phyloP scores from a whole-genome alignment of 345 rosid genomes.

The Schrenkiella parvula region DNA sequence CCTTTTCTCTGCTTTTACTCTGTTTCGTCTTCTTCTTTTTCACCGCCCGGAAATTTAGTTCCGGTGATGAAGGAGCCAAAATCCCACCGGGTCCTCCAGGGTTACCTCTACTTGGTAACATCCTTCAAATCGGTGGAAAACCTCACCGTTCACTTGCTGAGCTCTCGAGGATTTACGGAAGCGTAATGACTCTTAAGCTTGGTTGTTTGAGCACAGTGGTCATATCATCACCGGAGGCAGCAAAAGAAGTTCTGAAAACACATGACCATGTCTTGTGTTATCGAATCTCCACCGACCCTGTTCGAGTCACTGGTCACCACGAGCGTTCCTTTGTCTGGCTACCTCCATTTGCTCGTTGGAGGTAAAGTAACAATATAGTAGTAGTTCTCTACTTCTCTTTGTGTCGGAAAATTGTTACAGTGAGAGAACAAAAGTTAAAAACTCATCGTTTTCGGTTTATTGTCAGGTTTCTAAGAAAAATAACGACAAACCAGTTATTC shows the following conservation, averaged over 20 bases:
- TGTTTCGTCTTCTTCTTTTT: background rate
- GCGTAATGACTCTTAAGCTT: slow-evolving; percentile 39
- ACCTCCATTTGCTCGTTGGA: slow-evolving; percentile 40
- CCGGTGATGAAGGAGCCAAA: background rate
- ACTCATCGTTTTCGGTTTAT: background rate
- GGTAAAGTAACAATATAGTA: slow-evolving; percentile 7
- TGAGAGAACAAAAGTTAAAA: background rate
- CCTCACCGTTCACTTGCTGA: slow-evolving; percentile 36
- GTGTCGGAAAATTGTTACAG: background rate
- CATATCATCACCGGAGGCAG: slow-evolving; percentile 37
- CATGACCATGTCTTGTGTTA: slow-evolving; percentile 34
- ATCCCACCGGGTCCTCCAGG: slow-evolving; percentile 37
- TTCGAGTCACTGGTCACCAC: slow-evolving; percentile 31
- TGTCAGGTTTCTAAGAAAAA: slow-evolving; percentile 31
- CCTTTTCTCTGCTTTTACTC: background rate
- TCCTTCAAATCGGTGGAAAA: slow-evolving; percentile 33
- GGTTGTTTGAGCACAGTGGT: slow-evolving; percentile 39
- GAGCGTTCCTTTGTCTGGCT: slow-evolving; percentile 35
- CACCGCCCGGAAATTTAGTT: background rate
- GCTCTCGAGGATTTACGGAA: slow-evolving; percentile 40
- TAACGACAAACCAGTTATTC: slow-evolving; percentile 32
- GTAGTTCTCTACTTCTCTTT: background rate
- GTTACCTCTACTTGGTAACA: slow-evolving; percentile 43
- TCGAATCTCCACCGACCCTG: slow-evolving; percentile 29
- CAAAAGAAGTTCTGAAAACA: slow-evolving; percentile 42